A percentile compares a stretch with the other conserved stretches of the same genome.
These are phyloP conservation scores for Scutellaria minor DNA, from an alignment of 257 asterid species.

Conservation along the genomic window DNA sequence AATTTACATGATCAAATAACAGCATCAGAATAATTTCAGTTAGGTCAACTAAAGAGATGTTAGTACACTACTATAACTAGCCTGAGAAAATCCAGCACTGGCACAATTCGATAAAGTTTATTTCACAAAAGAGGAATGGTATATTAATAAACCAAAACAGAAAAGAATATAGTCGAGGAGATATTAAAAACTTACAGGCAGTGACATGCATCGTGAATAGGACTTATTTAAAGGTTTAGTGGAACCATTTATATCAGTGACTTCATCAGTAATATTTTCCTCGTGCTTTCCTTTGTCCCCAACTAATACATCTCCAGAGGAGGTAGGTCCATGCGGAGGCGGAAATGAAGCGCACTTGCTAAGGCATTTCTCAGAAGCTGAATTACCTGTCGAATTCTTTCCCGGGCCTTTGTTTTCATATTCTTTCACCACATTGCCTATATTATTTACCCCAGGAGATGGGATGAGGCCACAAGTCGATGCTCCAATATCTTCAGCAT, in stretches of 20 bases:
- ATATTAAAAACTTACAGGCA: slow-evolving; percentile 71
- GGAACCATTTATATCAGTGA: slow-evolving; percentile 37
- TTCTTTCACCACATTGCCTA: slow-evolving; percentile 35
- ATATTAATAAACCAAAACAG: slow-evolving; percentile 8
- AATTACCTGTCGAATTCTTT: slow-evolving; percentile 25
- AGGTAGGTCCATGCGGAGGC: slow-evolving; percentile 38
- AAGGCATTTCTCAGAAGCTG: slow-evolving; percentile 46
- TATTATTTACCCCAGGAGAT: slow-evolving; percentile 36
- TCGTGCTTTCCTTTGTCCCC: slow-evolving; percentile 39
- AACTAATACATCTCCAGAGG: slow-evolving; percentile 36
- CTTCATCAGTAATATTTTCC: slow-evolving; percentile 33
- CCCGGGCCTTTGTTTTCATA: slow-evolving; percentile 38
- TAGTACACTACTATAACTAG: slow-evolving; percentile 20
- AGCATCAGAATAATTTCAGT: slow-evolving; percentile 24
- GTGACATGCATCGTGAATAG: slow-evolving; percentile 50
- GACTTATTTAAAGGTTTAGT: slow-evolving; percentile 38
- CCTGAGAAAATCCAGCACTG: slow-evolving; percentile 17
- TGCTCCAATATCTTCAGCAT: slow-evolving; percentile 44
- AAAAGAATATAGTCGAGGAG: slow-evolving; percentile 9
- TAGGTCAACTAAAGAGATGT: slow-evolving; percentile 19
- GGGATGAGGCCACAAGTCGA: slow-evolving; percentile 34
- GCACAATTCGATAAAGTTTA: not conserved
- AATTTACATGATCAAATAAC: slow-evolving; percentile 14
- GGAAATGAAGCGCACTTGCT: slow-evolving; percentile 63
- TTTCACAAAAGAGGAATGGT: not conserved